Evolutionary conservation across 805 yeast genomes (phyloP).

Genomic region (Yarrowia sp.): DNA sequence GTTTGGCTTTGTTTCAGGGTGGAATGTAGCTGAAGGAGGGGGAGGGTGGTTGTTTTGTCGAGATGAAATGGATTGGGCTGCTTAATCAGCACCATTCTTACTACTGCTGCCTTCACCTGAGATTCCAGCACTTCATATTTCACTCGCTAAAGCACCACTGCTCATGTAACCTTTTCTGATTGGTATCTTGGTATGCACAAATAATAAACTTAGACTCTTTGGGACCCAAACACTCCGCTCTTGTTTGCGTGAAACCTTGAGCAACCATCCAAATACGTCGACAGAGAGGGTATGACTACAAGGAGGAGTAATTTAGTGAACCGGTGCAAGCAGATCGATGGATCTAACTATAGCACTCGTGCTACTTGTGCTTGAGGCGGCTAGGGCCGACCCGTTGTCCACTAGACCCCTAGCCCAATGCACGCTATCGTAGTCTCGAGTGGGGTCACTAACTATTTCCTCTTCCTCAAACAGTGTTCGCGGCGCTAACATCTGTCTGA

Average conservation of each 20-base stretch:
- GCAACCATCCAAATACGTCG: conserved; percentile 3
- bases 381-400: too few relatives aligned
- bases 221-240: conserved; percentile 34
- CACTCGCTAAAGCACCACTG: conserved; percentile 35
- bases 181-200: conserved; percentile 24
- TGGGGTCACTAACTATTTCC: conserved; percentile 15
- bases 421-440: not conserved
- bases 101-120: too few relatives aligned
- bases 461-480: not conserved
- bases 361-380: too few relatives aligned
- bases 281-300: too few relatives aligned
- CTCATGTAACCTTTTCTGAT: conserved; percentile 20
- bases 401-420: conserved; percentile 12
- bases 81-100: not conserved
- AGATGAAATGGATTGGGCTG: too few relatives aligned
- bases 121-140: too few relatives aligned
- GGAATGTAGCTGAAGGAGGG: not conserved
- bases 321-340: too few relatives aligned
- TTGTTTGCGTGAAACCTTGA: conserved; percentile 13
- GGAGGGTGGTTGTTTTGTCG: not conserved
- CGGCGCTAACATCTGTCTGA: not conserved
- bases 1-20: conserved; percentile 21
- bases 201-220: conserved; percentile 15
- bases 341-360: too few relatives aligned
- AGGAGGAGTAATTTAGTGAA: too few relatives aligned